A percentile compares a stretch with the other conserved stretches of the same genome.
phyloP scores from a whole-genome alignment of 495 filamentous ascomycete species.

The Penicillium dipodomyicola region DNA sequence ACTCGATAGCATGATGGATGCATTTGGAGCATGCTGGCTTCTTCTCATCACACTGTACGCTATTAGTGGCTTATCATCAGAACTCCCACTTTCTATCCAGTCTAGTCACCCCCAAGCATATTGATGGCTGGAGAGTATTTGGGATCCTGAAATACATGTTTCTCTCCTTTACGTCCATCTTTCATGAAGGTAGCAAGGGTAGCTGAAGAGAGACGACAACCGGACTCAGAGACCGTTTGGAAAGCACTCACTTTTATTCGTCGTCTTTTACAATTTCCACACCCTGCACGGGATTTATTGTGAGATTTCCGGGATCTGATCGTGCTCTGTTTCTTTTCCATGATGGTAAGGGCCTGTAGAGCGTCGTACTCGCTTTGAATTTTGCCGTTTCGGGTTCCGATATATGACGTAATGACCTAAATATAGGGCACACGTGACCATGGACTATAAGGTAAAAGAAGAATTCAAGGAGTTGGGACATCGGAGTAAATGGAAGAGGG shows the following conservation, averaged over 20 bases:
- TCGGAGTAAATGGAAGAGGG: not conserved
- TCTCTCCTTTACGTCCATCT: not conserved
- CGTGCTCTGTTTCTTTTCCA: slow-evolving; percentile 1
- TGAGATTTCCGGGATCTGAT: slow-evolving; percentile 29
- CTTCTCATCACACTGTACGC: slow-evolving; percentile 37
- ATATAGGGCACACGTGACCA: slow-evolving; percentile 1
- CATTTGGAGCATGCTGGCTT: slow-evolving; percentile 35
- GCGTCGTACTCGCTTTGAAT: not conserved
- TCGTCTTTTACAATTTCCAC: slow-evolving; percentile 34
- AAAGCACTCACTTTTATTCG: slow-evolving; percentile 35
- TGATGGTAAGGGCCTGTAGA: not conserved
- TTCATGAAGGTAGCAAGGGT: not conserved
- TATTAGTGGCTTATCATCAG: slow-evolving; percentile 4
- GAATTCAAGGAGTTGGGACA: not conserved
- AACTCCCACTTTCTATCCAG: not conserved
- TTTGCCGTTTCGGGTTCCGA: not conserved
- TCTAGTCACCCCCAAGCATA: not conserved
- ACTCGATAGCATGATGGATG: slow-evolving; percentile 28
- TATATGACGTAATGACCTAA: not conserved
- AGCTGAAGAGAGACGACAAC: not conserved
- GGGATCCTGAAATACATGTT: slow-evolving; percentile 6
- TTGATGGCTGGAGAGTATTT: not conserved
- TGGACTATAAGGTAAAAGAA: not conserved
- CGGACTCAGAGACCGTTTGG: not conserved
- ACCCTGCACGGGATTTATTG: slow-evolving; percentile 36